phyloP scores from a whole-genome alignment of 2,329 filamentous ascomycete genomes.

The Penicillium psychrosexuale region DNA sequence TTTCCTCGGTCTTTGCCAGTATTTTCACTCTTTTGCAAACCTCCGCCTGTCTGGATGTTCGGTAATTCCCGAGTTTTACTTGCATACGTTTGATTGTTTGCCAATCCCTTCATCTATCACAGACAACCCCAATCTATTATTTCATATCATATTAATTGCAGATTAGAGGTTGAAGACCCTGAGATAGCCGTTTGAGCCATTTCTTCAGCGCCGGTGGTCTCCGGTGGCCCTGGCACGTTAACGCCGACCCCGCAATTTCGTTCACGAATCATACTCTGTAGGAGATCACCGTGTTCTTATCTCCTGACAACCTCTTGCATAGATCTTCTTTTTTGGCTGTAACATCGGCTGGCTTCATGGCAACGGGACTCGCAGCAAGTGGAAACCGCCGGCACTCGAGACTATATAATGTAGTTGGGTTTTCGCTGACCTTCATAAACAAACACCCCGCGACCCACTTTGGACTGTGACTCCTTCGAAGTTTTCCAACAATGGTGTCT shows the following conservation, averaged over 20 bases:
- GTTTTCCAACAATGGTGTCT: constrained; percentile 6
- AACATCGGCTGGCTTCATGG: background rate
- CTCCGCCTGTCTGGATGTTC: background rate
- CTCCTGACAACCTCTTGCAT: background rate
- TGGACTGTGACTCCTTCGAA: background rate
- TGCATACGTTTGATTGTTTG: background rate
- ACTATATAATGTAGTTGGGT: background rate
- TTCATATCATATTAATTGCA: background rate
- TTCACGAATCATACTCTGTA: background rate
- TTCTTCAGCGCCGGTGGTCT: constrained; percentile 1
- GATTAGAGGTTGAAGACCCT: background rate
- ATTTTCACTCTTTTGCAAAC: background rate
- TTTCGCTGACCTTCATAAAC: background rate
- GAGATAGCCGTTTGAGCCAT: background rate
- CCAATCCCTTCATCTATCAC: background rate
- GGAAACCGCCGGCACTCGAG: background rate
- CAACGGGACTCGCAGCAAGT: background rate
- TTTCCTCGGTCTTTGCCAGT: background rate
- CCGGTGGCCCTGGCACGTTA: background rate
- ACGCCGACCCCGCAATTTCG: background rate
- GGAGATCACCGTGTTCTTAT: background rate
- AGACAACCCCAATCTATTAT: background rate
- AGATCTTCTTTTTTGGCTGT: background rate
- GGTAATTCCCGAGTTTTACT: background rate
- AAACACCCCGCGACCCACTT: background rate